Percentiles rank a stretch among this genome's conserved stretches.
These are phyloP conservation scores for Tremella fuciformis DNA, from an alignment of 768 basidiomycete species.

Conservation along the genomic window DNA sequence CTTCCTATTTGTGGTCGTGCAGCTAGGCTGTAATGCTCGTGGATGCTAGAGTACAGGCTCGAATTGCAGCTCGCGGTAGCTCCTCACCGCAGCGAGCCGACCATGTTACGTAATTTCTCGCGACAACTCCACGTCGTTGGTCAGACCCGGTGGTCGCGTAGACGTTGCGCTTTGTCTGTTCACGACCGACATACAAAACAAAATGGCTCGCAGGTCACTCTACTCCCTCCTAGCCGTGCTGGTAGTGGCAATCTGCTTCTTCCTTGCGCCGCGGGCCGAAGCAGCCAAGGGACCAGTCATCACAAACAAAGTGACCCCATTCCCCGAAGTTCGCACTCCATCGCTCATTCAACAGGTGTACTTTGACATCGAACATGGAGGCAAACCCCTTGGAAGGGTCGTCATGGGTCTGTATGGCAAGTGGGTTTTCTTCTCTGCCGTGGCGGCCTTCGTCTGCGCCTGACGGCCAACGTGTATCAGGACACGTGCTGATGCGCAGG, in stretches of 20 bases:
- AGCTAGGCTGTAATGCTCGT: too few relatives aligned
- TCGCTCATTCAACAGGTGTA: slow-evolving; percentile 57
- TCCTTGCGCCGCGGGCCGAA: slow-evolving; percentile 56
- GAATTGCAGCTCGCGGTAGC: too few relatives aligned
- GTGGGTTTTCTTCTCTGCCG: slow-evolving; percentile 54
- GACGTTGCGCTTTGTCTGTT: not conserved
- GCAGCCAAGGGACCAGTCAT: slow-evolving; percentile 84
- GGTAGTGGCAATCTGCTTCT: slow-evolving; percentile 26
- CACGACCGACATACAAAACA: not conserved
- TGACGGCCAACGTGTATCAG: not conserved
- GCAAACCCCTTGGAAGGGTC: slow-evolving; percentile 77
- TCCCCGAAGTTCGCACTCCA: not conserved
- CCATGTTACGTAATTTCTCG: too few relatives aligned
- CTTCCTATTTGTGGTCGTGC: too few relatives aligned
- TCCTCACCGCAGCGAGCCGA: too few relatives aligned
- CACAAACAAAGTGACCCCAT: slow-evolving; percentile 63
- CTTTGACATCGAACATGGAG: slow-evolving; percentile 93
- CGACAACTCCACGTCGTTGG: too few relatives aligned
- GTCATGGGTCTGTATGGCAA: slow-evolving; percentile 87
- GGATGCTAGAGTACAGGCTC: too few relatives aligned
- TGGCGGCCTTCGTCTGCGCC: not conserved
- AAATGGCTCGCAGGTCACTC: slow-evolving; percentile 6
- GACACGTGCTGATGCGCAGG: slow-evolving; percentile 53
- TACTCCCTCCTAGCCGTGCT: slow-evolving; percentile 21
- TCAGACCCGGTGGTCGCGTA: too few relatives aligned